phyloP scores from a whole-genome alignment of 1,284 basidiomycete species.

The Megacollybia platyphylla region DNA sequence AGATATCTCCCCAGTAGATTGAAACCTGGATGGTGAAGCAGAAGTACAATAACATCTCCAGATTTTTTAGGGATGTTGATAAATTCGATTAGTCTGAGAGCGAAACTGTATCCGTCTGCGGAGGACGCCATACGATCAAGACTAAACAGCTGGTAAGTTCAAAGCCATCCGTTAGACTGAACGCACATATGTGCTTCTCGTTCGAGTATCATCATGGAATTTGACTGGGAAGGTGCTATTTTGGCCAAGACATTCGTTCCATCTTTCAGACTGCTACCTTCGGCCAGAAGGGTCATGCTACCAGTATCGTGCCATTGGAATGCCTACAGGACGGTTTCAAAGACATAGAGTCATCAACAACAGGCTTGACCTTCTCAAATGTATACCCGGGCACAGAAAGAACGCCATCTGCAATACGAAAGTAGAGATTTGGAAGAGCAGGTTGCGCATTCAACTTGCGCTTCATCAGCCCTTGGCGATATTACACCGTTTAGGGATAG shows the following conservation, averaged over 20 bases:
- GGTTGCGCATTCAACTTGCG: conserved; percentile 30
- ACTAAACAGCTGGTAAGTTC: conserved; percentile 17
- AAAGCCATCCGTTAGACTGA: background rate
- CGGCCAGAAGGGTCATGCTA: conserved; percentile 51
- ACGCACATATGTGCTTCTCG: conserved; percentile 59
- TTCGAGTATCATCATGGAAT: conserved; percentile 58
- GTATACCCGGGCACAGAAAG: conserved; percentile 56
- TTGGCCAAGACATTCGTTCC: conserved; percentile 56
- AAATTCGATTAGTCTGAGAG: conserved; percentile 48
- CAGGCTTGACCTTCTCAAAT: conserved; percentile 42
- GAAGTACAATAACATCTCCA: conserved; percentile 53
- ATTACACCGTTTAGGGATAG: too few relatives aligned
- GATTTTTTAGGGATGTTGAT: conserved; percentile 48
- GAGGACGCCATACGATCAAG: conserved; percentile 37
- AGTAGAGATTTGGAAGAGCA: conserved; percentile 32
- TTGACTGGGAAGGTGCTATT: conserved; percentile 55
- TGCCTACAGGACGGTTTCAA: conserved; percentile 23
- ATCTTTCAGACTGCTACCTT: conserved; percentile 58
- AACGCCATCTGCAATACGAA: conserved; percentile 33
- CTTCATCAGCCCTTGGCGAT: background rate
- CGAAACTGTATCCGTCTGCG: conserved; percentile 37
- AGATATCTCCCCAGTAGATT: conserved; percentile 57
- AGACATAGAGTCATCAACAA: background rate
- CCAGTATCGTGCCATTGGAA: conserved; percentile 58
- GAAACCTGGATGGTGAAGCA: conserved; percentile 51